phyloP scores from a whole-genome alignment of 805 yeast genomes.

The Metschnikowia drakensbergensis region DNA sequence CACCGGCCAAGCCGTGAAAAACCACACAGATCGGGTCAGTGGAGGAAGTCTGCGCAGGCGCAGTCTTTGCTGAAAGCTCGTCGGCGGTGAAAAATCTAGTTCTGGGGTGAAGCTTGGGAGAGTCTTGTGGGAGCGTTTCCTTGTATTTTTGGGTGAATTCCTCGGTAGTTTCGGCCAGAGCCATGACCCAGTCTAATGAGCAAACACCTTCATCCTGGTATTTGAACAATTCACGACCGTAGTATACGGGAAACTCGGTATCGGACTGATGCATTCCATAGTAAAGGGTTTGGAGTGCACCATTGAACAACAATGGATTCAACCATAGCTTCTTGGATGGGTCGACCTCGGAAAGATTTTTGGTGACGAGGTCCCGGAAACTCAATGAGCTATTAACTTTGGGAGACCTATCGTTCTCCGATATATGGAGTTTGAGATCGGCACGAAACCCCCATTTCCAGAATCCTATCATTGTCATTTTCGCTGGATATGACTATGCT shows the following conservation, averaged over 20 bases:
- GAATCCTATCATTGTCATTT: constrained; percentile 13
- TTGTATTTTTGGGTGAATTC: constrained; percentile 24
- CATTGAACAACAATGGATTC: constrained; percentile 64
- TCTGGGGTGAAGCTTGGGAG: constrained; percentile 42
- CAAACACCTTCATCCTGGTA: constrained; percentile 67
- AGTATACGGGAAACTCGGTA: constrained; percentile 54
- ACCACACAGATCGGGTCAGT: constrained; percentile 58
- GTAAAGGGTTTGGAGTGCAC: constrained; percentile 73
- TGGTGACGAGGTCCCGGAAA: constrained; percentile 12
- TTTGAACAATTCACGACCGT: constrained; percentile 64
- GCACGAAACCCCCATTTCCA: constrained; percentile 40
- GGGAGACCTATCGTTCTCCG: constrained; percentile 17
- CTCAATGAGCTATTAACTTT: constrained; percentile 6
- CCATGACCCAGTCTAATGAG: constrained; percentile 69
- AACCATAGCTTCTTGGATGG: constrained; percentile 43
- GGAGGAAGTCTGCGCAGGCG: constrained; percentile 21
- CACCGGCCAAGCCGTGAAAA: constrained; percentile 80
- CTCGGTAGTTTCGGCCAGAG: constrained; percentile 26
- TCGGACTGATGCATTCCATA: constrained; percentile 54
- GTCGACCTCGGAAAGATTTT: constrained; percentile 21
- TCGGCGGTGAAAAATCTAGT: constrained; percentile 49
- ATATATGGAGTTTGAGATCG: constrained; percentile 25
- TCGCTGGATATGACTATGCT: not conserved
- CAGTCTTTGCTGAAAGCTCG: constrained; percentile 37
- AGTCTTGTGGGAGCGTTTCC: constrained; percentile 33